Base-by-base conservation (phyloP, 805 yeast genomes). In the Candida easanensis region DNA sequence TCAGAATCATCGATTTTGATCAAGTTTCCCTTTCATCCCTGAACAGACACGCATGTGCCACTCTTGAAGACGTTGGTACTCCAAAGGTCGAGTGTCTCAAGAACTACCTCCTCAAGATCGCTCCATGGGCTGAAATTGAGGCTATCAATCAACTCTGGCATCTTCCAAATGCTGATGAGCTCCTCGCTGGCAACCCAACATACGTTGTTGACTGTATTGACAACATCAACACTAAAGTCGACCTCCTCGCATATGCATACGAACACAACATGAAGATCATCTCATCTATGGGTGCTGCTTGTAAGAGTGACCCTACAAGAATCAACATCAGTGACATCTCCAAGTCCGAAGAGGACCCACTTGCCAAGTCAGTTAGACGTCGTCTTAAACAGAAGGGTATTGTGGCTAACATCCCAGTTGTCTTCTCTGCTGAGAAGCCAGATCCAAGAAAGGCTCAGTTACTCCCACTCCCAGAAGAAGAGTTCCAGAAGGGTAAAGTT, bases 261-360 rank as follows among this genome's bases (percentile, higher is more conserved):
- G 70, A 73, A 15, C 66, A 79, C 34, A 63, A 72, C 2, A 60
- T 91, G 26, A 78, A 77, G n/a, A 84, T 89, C 25, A 76, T 93
- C 31, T 82, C 95, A 4, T 86, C 97, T 1, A 95, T 95, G 80
- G 99, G 99, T 21, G 98, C 99, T 1, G 96, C 97, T 4, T 84
- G 96, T 54, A 93, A 93, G 63, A 84, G 95, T 40, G 99, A 93
- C 61, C 95, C 98, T 11, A 84, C 97, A 3, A 73, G 98, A 57
- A 79, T 93, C 44, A 86, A 88, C 60, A 75, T 93, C 33, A 89
- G 89, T 26, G 99, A 93, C 64, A 79, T 93, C 41, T 82, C 95
- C 26, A 78, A 77, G 40, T 87, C 99, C 0, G 91, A 86, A 57
- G 99, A 93, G 64, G 99, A 93, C 63, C 93, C 97, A 6, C 70